Evolutionary conservation across 1,139 yeast species (phyloP).

Genomic region (Arxiozyma telluris): DNA sequence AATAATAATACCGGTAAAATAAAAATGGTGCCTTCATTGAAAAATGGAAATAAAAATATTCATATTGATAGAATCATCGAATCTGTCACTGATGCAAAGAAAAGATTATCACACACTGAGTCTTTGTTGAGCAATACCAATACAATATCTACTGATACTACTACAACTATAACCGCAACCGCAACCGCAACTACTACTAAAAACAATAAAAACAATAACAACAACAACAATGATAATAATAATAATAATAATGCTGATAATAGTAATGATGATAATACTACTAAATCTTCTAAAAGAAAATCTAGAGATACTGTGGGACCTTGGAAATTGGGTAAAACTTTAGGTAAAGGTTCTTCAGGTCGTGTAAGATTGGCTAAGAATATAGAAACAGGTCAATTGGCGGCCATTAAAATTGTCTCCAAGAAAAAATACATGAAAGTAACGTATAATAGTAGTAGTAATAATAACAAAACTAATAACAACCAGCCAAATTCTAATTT

Average conservation of each 20-base stretch:
- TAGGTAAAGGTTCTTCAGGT: slow-evolving; percentile 79
- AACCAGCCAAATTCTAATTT: no score
- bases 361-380: slow-evolving; percentile 69
- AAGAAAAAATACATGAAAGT: slow-evolving; percentile 31
- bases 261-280: neutral
- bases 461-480: slow-evolving; percentile 21
- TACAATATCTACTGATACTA: no score
- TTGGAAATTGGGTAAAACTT: slow-evolving; percentile 49
- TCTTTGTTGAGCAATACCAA: slow-evolving; percentile 4
- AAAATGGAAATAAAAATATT: neutral
- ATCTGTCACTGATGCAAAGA: slow-evolving; percentile 52
- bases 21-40: no score
- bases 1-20: no score
- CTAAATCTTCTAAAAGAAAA: slow-evolving; percentile 26
- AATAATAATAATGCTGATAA: no score
- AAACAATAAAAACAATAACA: neutral
- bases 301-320: slow-evolving; percentile 33
- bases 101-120: slow-evolving; percentile 46
- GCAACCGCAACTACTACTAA: neutral
- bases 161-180: no score
- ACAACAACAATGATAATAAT: slow-evolving; percentile 9
- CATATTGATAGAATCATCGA: slow-evolving; percentile 32
- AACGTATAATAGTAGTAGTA: slow-evolving; percentile 3
- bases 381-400: slow-evolving; percentile 57
- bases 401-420: slow-evolving; percentile 76